A percentile compares a stretch with the other conserved stretches of the same genome.
Conservation (phyloP, 208 protist species). For the Acanthamoeba polyphaga region DNA sequence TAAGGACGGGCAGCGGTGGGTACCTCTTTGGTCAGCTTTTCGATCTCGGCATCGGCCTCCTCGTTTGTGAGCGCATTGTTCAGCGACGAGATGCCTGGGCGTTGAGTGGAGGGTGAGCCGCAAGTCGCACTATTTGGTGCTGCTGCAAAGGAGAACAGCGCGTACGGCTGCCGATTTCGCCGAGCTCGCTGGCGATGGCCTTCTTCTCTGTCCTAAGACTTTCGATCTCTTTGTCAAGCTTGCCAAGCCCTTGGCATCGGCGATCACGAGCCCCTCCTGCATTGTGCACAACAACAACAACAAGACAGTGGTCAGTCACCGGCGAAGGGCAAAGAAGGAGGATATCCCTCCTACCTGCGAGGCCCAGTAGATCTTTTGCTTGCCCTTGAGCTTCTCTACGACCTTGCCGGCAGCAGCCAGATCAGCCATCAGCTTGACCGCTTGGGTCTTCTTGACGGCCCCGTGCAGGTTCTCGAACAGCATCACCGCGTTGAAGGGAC, state of each 20-base stretch:
- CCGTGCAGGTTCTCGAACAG: slow-evolving; percentile 61
- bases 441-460: slow-evolving; percentile 63
- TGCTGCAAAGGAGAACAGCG: not conserved
- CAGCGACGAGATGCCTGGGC: slow-evolving; percentile 60
- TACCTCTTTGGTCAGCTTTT: slow-evolving; percentile 30
- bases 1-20: not conserved
- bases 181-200: not conserved
- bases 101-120: not conserved
- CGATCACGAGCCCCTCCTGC: slow-evolving; percentile 61
- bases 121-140: too few species aligned
- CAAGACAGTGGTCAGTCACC: not conserved
- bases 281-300: not conserved
- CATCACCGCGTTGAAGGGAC: slow-evolving; percentile 69
- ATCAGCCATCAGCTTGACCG: slow-evolving; percentile 50
- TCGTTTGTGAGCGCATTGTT: slow-evolving; percentile 42
- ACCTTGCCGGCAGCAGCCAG: slow-evolving; percentile 37
- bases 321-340: not conserved
- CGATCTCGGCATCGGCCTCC: slow-evolving; percentile 15
- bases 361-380: slow-evolving; percentile 74
- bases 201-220: slow-evolving; percentile 16
- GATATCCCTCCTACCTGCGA: not conserved
- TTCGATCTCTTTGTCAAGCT: slow-evolving; percentile 58
- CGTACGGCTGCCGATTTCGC: slow-evolving; percentile 42
- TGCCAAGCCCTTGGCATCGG: slow-evolving; percentile 27
- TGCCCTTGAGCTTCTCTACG: slow-evolving; percentile 70